Evolutionary conservation across 192 early-diverging fungal genomes (phyloP), one percentile per base, ranked within the genome.

Genomic region (Entomortierella parvispora): DNA sequence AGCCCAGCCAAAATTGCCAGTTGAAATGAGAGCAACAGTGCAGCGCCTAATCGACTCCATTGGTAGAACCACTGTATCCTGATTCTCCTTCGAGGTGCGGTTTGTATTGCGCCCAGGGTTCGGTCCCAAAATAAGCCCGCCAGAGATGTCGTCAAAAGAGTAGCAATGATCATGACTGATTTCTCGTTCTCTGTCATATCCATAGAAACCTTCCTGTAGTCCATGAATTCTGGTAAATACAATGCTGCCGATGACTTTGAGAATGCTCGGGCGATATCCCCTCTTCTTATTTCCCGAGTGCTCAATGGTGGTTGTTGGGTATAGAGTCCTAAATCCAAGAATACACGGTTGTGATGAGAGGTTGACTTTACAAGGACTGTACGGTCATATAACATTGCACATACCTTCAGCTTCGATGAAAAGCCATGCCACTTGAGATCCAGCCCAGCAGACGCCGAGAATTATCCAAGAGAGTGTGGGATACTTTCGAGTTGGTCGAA

Each of bases 91-190:
- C 28, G 59, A 11, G 64, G 71, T 20, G 44, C 5, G 12, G 28
- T 60, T 49, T 67, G 65, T 11, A 56, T 15, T 15, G 31, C 28
- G 46, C 66, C 54, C 7, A 55, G 42, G 15, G 66, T n/a, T 15
- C 63, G 64, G 20, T 76, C 52, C 71, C 71, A 76, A 17, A 37
- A 66, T 0, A 76, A 20, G 2, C 64, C 59, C 9, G 22, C 20
- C 17, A 62, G 23, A 10, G 71, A 76, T 18, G 62, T 8, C 4
- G 8, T 3, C 2, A 20, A 29, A 8, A 68, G 17, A 12, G 25
- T 8, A 3, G 26, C 0, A 10, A 67, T 28, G 12, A 46, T 5
- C 8, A 67, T 20, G 12, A 51, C 23, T 8, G 58, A 40, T 12
- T 8, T 22, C 37, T 76, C 64, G 12, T 26, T 26, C 9, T 43